phyloP scores from a whole-genome alignment of 2,329 filamentous ascomycete genomes.

The Aspergillus brunneoviolaceus region DNA sequence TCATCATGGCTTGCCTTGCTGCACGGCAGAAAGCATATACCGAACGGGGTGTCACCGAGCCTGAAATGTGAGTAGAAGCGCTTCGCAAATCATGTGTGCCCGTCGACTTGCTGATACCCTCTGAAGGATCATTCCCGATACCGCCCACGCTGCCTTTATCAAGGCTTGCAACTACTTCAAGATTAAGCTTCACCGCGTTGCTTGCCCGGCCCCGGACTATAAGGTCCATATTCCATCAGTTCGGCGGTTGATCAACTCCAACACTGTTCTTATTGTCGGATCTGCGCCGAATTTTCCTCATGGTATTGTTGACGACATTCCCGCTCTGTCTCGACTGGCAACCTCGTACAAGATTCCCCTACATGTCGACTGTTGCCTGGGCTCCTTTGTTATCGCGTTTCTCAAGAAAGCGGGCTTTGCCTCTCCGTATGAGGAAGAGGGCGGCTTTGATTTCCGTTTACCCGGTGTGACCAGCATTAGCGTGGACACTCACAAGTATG shows the following conservation, averaged over 20 bases:
- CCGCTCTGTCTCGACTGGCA: conserved; percentile 78
- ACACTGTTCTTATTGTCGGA: conserved; percentile 90
- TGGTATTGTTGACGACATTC: conserved; percentile 95
- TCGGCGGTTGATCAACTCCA: conserved; percentile 83
- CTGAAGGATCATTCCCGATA: conserved; percentile 82
- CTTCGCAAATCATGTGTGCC: background rate
- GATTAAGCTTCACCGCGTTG: conserved; percentile 87
- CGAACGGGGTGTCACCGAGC: conserved; percentile 85
- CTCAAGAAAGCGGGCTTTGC: conserved; percentile 87
- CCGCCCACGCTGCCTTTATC: conserved; percentile 92
- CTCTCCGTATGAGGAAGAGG: conserved; percentile 60
- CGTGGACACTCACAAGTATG: conserved; percentile 98
- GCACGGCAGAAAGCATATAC: conserved; percentile 84
- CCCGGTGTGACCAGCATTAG: conserved; percentile 94
- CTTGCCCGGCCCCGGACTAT: conserved; percentile 80
- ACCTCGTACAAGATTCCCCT: conserved; percentile 76
- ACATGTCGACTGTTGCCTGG: conserved; percentile 96
- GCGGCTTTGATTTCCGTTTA: conserved; percentile 88
- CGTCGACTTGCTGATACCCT: conserved; percentile 19
- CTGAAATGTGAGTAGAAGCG: conserved; percentile 72
- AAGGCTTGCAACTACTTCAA: conserved; percentile 96
- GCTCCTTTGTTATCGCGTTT: conserved; percentile 90
- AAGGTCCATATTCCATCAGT: conserved; percentile 79
- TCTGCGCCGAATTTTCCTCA: conserved; percentile 98
- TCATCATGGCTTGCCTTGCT: conserved; percentile 89